Evolutionary conservation across 1,284 basidiomycete genomes (phyloP), one percentile per base, ranked within the genome.

Genomic region (Pseudozyma tsukubaensis): DNA sequence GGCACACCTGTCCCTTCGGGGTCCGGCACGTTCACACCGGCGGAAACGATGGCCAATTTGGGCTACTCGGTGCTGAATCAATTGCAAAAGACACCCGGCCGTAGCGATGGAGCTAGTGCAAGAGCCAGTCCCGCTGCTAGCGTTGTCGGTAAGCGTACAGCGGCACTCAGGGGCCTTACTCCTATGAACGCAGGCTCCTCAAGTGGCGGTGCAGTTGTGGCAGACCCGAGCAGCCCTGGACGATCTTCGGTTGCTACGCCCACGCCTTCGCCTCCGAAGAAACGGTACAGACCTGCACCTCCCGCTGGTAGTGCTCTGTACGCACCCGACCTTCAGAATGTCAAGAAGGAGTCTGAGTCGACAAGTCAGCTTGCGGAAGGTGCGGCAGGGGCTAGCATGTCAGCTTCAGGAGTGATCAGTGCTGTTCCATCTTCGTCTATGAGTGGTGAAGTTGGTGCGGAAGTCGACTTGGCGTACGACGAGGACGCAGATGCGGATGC

Each of bases 41-140:
- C 61, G 9, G 68, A 73, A 42, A 68, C 52, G 57, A 73, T 37
- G 57, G 71, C 71, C 13, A 73, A 73, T 42, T 61, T 73, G 53
- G 71, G 71, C 14, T 68, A 67, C 35, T 73, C 65, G 21, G 64
- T 73, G 53, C 61, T 73, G 12, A 56, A 48, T 21, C 64, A 62
- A 18, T 13, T 61, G 42, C 71, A 59, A n/a, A 68, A 67, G 50
- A 68, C 60, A 24, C 61, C 64, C 1, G 60, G 68, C 8, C 50
- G 70, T 14, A 49, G 57, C 29, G 59, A 58, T 19, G 58, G 19
- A 10, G 45, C 56, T 1, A 63, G 64, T 42, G 55, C 44, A 18
- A 45, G 61, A n/a, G 51, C 59, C 2, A 67, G 64, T 34, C 60
- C 65, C 0, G 65, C 67, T 13, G 55, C 65, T 24, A 35, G n/a